Conservation (phyloP, 345 rosid species). For the Brassica carinata region DNA sequence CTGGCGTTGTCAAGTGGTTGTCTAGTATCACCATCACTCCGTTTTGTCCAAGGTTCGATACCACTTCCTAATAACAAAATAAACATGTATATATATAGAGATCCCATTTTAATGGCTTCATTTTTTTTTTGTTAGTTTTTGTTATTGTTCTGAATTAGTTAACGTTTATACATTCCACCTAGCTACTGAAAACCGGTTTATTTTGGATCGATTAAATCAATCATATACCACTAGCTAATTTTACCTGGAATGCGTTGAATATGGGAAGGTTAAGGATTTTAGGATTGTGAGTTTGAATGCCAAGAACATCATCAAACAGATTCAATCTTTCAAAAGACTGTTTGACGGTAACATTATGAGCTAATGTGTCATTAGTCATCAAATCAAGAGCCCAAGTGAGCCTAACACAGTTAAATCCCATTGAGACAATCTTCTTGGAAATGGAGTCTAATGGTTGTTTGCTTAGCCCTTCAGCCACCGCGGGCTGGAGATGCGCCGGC, state of each 20-base stretch:
- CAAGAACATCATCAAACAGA: constrained; percentile 56
- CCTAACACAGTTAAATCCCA: constrained; percentile 73
- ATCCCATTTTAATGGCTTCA: no score
- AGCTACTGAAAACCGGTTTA: neutral
- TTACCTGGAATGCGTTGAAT: constrained; percentile 69
- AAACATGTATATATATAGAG: neutral
- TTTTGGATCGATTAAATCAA: neutral
- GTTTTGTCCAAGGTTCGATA: constrained; percentile 60
- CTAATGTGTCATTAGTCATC: constrained; percentile 57
- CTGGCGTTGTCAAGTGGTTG: constrained; percentile 80
- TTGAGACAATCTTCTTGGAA: constrained; percentile 38
- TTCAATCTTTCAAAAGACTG: constrained; percentile 64
- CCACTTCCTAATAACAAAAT: constrained; percentile 58
- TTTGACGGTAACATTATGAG: constrained; percentile 50
- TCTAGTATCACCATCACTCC: constrained; percentile 79
- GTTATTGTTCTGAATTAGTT: no score
- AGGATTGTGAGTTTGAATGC: constrained; percentile 73
- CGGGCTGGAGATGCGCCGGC: constrained; percentile 63
- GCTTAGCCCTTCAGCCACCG: constrained; percentile 76
- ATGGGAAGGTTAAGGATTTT: constrained; percentile 64
- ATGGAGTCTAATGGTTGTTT: constrained; percentile 58
- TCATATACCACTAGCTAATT: neutral
- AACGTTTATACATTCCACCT: no score
- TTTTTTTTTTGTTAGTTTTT: no score
- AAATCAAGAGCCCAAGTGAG: constrained; percentile 68